phyloP scores from a whole-genome alignment of 2,329 filamentous ascomycete species.

The Hymenoscyphus repandus region DNA sequence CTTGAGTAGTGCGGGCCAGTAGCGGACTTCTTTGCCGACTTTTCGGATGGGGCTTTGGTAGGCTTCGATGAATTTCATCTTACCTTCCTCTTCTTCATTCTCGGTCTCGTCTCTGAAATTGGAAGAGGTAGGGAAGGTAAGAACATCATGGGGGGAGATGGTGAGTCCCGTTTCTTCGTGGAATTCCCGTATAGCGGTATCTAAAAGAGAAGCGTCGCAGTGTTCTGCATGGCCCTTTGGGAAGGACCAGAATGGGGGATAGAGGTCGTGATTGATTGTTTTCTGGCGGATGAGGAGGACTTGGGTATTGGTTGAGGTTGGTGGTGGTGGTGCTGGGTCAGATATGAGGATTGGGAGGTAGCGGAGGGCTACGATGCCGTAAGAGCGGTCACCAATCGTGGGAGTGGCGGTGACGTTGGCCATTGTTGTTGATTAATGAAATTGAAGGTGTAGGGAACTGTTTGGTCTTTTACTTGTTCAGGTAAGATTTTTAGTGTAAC shows the following conservation, averaged over 20 bases:
- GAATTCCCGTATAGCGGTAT: slow-evolving; percentile 16
- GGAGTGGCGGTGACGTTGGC: neutral
- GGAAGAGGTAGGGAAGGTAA: too few relatives aligned
- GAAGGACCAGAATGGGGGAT: slow-evolving; percentile 14
- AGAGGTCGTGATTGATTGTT: slow-evolving; percentile 1
- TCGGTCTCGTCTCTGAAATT: too few relatives aligned
- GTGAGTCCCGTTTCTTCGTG: slow-evolving; percentile 16
- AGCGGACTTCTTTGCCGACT: slow-evolving; percentile 17
- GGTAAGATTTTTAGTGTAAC: too few relatives aligned
- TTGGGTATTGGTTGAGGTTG: slow-evolving; percentile 7
- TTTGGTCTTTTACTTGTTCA: neutral
- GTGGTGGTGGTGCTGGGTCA: neutral
- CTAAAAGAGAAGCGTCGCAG: slow-evolving; percentile 1
- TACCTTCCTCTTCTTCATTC: too few relatives aligned
- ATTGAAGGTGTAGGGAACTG: neutral
- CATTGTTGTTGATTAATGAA: neutral
- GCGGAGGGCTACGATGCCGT: slow-evolving; percentile 17
- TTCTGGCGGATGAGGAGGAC: slow-evolving; percentile 18
- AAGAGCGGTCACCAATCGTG: slow-evolving; percentile 18
- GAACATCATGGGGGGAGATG: slow-evolving; percentile 2
- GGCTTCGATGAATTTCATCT: slow-evolving; percentile 1
- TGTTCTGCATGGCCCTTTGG: slow-evolving; percentile 19
- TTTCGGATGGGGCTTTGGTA: slow-evolving; percentile 13
- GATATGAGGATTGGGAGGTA: slow-evolving; percentile 1
- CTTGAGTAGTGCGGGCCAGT: slow-evolving; percentile 9